A percentile compares a stretch with the other conserved stretches of the same genome.
phyloP scores from a whole-genome alignment of 208 protist species.

The Leishmania martiniquensis region DNA sequence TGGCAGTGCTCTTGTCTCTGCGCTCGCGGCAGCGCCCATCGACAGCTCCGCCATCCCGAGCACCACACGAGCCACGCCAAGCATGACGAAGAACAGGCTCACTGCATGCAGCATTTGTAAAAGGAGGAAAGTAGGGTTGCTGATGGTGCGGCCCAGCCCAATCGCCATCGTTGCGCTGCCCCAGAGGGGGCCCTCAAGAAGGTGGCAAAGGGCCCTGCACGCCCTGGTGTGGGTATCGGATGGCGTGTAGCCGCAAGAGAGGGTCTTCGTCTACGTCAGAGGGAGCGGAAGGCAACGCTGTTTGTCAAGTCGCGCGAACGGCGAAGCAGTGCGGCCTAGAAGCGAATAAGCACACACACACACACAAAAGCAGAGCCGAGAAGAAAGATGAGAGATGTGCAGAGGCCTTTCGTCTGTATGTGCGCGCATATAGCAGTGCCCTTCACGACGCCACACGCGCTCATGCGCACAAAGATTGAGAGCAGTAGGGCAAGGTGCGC shows the following conservation, averaged over 20 bases:
- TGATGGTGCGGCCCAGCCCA: slow-evolving; percentile 59
- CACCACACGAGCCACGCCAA: slow-evolving; percentile 43
- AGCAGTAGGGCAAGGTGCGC: neutral
- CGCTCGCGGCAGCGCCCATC: neutral
- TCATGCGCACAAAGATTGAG: neutral
- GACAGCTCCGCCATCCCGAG: slow-evolving; percentile 43
- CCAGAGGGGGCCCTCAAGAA: neutral
- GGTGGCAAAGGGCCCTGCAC: neutral
- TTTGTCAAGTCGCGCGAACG: neutral
- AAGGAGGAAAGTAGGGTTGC: slow-evolving; percentile 58
- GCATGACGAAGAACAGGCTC: slow-evolving; percentile 60
- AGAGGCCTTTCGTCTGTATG: neutral
- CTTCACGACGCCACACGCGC: neutral
- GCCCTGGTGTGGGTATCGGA: neutral
- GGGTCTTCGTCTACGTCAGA: neutral
- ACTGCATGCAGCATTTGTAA: slow-evolving; percentile 66
- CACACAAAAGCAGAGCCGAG: too few species aligned
- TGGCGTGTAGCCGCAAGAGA: neutral
- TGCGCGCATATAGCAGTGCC: neutral
- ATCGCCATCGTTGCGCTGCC: slow-evolving; percentile 47
- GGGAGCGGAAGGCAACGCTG: neutral
- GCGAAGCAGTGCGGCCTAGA: neutral
- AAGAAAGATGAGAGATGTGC: neutral
- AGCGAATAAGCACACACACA: neutral
- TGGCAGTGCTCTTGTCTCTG: neutral